Conservation (phyloP, 805 yeast genomes). For the Geotrichum ghanense region DNA sequence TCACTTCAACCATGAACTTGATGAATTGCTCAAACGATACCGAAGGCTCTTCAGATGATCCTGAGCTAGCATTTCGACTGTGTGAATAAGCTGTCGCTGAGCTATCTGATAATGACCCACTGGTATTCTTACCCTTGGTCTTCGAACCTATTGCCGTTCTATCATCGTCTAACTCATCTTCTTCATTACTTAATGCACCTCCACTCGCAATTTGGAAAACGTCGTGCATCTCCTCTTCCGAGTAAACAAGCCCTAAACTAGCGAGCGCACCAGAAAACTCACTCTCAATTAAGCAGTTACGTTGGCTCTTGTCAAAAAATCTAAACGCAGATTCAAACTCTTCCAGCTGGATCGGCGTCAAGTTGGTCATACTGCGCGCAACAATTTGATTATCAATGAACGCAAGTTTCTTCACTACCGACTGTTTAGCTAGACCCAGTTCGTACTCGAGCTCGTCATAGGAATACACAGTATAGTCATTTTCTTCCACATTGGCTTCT, state of each 20-base stretch:
- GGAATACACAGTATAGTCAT: slow-evolving; percentile 27
- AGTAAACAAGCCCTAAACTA: slow-evolving; percentile 30
- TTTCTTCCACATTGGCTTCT: slow-evolving; percentile 29
- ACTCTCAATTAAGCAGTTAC: slow-evolving; percentile 27
- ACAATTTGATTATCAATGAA: slow-evolving; percentile 34
- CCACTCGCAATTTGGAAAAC: slow-evolving; percentile 26
- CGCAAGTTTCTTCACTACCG: slow-evolving; percentile 30
- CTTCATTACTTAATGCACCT: no score
- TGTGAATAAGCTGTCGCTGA: neutral
- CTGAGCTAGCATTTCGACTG: no score
- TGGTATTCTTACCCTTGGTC: no score
- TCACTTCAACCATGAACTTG: slow-evolving; percentile 28
- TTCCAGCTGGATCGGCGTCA: slow-evolving; percentile 29
- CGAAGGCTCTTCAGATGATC: slow-evolving; percentile 1
- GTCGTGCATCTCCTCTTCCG: slow-evolving; percentile 27
- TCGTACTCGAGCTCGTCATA: slow-evolving; percentile 30
- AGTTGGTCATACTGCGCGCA: slow-evolving; percentile 23
- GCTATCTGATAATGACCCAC: no score
- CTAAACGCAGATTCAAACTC: slow-evolving; percentile 36
- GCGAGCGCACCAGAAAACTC: slow-evolving; percentile 36
- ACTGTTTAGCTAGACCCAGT: slow-evolving; percentile 26
- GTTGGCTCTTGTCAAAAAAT: slow-evolving; percentile 29
- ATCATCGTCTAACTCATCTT: no score
- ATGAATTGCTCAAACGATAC: slow-evolving; percentile 26
- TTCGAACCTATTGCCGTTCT: no score